Conservation (phyloP, 78 protist genomes). For the Dictyostelium intermedium region DNA sequence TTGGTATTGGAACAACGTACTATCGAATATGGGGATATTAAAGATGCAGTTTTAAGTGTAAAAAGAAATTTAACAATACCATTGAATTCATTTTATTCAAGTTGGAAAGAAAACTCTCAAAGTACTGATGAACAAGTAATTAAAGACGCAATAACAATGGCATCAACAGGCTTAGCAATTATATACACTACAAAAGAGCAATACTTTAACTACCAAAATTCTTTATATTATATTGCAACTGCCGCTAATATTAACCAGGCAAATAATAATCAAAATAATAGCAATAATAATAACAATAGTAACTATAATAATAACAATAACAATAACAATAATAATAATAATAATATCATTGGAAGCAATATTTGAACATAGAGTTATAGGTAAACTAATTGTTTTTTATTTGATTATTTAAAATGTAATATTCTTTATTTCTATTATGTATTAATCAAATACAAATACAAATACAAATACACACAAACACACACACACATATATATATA, state of each 20-base stretch:
- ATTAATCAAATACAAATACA: too few relatives aligned
- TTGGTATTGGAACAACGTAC: slow-evolving; percentile 39
- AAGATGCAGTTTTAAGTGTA: slow-evolving; percentile 11
- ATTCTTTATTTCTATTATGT: too few relatives aligned
- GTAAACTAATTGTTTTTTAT: too few relatives aligned
- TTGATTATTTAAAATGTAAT: too few relatives aligned
- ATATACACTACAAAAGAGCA: slow-evolving; percentile 61
- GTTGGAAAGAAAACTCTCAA: slow-evolving; percentile 49
- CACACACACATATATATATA: background rate
- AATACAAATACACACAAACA: too few relatives aligned
- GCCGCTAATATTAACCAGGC: background rate
- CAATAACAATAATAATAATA: background rate
- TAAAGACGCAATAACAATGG: slow-evolving; percentile 13
- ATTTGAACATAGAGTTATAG: slow-evolving; percentile 64
- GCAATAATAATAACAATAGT: background rate
- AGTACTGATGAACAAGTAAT: slow-evolving; percentile 40
- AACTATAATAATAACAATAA: background rate
- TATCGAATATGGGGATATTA: slow-evolving; percentile 46
- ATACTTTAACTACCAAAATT: slow-evolving; percentile 63
- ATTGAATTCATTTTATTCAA: background rate
- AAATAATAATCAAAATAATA: background rate
- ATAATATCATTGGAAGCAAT: slow-evolving; percentile 29
- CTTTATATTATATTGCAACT: slow-evolving; percentile 7
- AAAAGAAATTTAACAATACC: background rate
- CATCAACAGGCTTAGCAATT: slow-evolving; percentile 45